These are phyloP conservation scores for Mucor indicus DNA, from an alignment of 371 early-diverging fungal species.

Conservation along the genomic window DNA sequence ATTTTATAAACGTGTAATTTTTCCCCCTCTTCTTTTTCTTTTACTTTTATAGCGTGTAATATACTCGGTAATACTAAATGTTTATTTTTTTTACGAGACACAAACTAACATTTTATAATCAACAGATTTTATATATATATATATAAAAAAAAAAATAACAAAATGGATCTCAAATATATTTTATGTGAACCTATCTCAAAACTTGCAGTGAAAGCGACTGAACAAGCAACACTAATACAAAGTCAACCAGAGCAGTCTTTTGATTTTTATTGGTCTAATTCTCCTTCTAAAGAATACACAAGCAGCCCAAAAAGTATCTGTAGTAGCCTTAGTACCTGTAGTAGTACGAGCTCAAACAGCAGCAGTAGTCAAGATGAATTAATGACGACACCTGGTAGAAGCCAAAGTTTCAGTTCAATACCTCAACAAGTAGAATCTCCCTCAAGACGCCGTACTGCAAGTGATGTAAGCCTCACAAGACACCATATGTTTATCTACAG, in stretches of 20 bases:
- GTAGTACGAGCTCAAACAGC: constrained; percentile 14
- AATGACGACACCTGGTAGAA: not conserved
- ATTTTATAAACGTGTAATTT: not conserved
- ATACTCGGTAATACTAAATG: too few species aligned
- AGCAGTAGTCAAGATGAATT: not conserved
- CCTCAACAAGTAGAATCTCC: constrained; percentile 2
- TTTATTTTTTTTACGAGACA: too few species aligned
- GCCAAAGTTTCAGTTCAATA: not conserved
- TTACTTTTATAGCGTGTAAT: constrained; percentile 2
- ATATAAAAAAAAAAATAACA: not conserved
- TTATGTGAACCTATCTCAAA: constrained; percentile 25
- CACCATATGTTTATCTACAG: constrained; percentile 26
- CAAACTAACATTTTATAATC: too few species aligned
- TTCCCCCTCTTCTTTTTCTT: not conserved
- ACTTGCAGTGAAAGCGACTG: constrained; percentile 12
- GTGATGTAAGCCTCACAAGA: constrained; percentile 17
- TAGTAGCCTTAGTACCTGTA: constrained; percentile 23
- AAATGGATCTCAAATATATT: constrained; percentile 24
- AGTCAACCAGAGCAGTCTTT: not conserved
- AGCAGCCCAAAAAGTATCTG: constrained; percentile 22
- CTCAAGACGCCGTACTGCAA: constrained; percentile 16
- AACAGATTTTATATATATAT: too few species aligned
- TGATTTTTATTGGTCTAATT: not conserved
- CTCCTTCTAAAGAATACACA: not conserved
- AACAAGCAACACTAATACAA: not conserved